These are phyloP conservation scores for Nemania sp. DNA, from an alignment of 2,329 filamentous ascomycete species.

Conservation along the genomic window DNA sequence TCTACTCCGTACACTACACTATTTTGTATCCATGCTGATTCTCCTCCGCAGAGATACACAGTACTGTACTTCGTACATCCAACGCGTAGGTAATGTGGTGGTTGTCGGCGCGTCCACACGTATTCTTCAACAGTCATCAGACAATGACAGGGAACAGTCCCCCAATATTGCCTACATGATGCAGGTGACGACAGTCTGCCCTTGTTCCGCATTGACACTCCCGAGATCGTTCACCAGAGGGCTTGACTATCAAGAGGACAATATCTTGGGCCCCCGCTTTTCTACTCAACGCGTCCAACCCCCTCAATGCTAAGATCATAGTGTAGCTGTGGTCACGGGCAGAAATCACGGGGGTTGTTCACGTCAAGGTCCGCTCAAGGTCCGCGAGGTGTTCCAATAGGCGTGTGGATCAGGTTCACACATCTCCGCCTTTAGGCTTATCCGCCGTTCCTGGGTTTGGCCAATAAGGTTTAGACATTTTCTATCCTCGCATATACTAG, in stretches of 20 bases:
- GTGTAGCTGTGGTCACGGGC: too few species aligned
- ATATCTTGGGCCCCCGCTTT: constrained; percentile 1
- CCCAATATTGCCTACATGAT: constrained; percentile 16
- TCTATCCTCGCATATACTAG: constrained; percentile 1
- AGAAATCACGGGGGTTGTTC: too few species aligned
- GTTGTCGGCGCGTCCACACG: background rate
- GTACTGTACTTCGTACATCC: too few species aligned
- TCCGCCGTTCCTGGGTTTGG: background rate
- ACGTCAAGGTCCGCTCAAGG: constrained; percentile 20
- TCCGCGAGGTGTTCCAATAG: constrained; percentile 20
- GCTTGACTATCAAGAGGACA: background rate
- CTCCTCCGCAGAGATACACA: too few species aligned
- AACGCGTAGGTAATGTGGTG: background rate
- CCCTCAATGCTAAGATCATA: constrained; percentile 14
- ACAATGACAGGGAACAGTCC: background rate
- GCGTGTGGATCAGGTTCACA: constrained; percentile 11
- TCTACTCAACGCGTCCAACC: constrained; percentile 11
- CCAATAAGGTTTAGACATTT: constrained; percentile 7
- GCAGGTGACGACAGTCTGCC: constrained; percentile 19
- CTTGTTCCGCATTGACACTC: constrained; percentile 23
- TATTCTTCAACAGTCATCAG: constrained; percentile 20
- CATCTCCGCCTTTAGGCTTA: constrained; percentile 11
- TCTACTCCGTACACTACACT: too few species aligned
- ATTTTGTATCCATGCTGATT: too few species aligned
- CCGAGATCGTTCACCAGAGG: constrained; percentile 10